A percentile compares a stretch with the other conserved stretches of the same genome.
Conservation (phyloP, 371 early-diverging fungal species). For the Mucor irregularis region DNA sequence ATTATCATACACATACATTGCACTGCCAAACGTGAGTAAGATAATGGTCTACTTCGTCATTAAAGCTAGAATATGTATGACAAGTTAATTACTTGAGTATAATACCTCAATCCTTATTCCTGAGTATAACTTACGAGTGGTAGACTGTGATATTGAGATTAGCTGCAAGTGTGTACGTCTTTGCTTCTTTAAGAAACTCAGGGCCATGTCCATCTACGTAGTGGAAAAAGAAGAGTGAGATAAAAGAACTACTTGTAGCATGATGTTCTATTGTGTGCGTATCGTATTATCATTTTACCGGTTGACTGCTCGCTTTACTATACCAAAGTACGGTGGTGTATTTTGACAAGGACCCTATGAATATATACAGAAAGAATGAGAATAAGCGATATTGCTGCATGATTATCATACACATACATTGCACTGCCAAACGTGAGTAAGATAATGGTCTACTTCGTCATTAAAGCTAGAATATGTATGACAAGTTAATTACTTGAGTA, state of each 20-base stretch:
- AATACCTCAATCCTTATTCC: not conserved
- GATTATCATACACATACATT: slow-evolving; percentile 23
- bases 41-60: slow-evolving; percentile 64
- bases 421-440: slow-evolving; percentile 68
- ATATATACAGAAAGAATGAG: slow-evolving; percentile 3
- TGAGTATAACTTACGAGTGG: slow-evolving; percentile 38
- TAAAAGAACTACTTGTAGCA: not conserved
- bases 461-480: slow-evolving; percentile 39
- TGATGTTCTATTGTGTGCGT: too few species aligned
- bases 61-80: slow-evolving; percentile 36
- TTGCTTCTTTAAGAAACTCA: slow-evolving; percentile 45
- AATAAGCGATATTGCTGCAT: not conserved
- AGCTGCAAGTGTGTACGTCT: slow-evolving; percentile 52
- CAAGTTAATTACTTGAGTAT: not conserved
- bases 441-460: slow-evolving; percentile 64
- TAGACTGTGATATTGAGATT: slow-evolving; percentile 62
- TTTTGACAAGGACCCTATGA: slow-evolving; percentile 60
- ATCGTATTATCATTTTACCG: too few species aligned
- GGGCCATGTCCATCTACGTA: slow-evolving; percentile 55
- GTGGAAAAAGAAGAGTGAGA: not conserved
- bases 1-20: not conserved
- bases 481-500: not conserved
- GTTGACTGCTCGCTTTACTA: slow-evolving; percentile 66
- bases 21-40: slow-evolving; percentile 69
- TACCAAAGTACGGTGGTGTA: slow-evolving; percentile 63